Conservation (phyloP, 176 grass and related monocot genomes). For the Musa acuminata region DNA sequence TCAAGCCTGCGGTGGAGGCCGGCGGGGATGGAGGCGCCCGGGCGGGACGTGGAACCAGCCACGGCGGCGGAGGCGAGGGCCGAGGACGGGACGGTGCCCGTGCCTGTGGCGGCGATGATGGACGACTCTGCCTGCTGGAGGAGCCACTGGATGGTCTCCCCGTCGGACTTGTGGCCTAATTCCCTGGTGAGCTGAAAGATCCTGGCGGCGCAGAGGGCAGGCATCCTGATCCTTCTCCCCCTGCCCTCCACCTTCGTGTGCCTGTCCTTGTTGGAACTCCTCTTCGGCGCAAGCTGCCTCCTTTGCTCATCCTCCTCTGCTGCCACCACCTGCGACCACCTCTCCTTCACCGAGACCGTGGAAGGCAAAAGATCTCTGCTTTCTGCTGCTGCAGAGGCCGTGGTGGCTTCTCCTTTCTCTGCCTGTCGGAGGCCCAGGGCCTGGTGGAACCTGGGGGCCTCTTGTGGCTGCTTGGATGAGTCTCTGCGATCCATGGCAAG, state of each 20-base stretch:
- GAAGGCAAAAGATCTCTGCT: constrained; percentile 3
- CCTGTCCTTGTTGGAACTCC: constrained; percentile 75
- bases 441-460: constrained; percentile 22
- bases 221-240: constrained; percentile 75
- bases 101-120: constrained; percentile 70
- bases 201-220: constrained; percentile 69
- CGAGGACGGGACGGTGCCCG: constrained; percentile 60
- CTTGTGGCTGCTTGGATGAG: constrained; percentile 14
- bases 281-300: constrained; percentile 46
- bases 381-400: constrained; percentile 1
- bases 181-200: constrained; percentile 81
- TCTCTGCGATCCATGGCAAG: background rate
- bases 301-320: constrained; percentile 31
- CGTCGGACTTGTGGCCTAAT: constrained; percentile 75
- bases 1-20: constrained; percentile 15
- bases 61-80: constrained; percentile 33
- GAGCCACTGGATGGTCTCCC: constrained; percentile 89
- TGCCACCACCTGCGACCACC: constrained; percentile 13
- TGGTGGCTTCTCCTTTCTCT: background rate
- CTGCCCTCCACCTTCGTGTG: constrained; percentile 86
- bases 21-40: background rate
- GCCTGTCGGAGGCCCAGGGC: constrained; percentile 1
- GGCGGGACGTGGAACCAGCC: constrained; percentile 34
- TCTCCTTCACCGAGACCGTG: constrained; percentile 12
- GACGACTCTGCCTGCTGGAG: constrained; percentile 73